Conservation (phyloP, 2,329 filamentous ascomycete species). For the Fusarium illudens region DNA sequence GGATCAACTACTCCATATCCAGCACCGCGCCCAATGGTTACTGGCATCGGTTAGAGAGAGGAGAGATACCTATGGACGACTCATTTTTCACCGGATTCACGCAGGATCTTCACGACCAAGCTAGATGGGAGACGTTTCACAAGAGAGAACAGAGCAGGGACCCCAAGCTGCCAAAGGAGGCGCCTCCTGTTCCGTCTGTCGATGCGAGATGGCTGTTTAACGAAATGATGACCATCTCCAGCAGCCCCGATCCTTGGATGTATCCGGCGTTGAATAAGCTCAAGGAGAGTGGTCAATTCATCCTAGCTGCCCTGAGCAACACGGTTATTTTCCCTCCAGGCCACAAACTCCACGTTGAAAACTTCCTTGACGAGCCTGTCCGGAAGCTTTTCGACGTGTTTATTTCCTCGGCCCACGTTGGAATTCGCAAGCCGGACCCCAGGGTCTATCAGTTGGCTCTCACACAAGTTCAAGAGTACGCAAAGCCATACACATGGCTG, state of each 20-base stretch:
- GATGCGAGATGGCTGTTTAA: constrained; percentile 85
- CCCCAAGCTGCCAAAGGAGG: constrained; percentile 48
- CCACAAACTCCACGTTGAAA: constrained; percentile 69
- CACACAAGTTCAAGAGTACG: constrained; percentile 69
- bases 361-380: constrained; percentile 65
- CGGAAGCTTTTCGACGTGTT: constrained; percentile 83
- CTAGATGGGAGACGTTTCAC: constrained; percentile 76
- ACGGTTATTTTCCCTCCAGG: constrained; percentile 85
- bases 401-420: constrained; percentile 84
- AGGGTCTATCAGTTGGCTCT: constrained; percentile 82
- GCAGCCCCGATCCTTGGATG: constrained; percentile 84
- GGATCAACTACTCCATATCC: constrained; percentile 91
- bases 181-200: constrained; percentile 74
- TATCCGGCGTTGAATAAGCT: constrained; percentile 80
- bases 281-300: constrained; percentile 68
- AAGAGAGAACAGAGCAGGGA: constrained; percentile 52
- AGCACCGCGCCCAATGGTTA: constrained; percentile 78
- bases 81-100: constrained; percentile 81
- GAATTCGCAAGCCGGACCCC: constrained; percentile 86
- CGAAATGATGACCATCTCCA: constrained; percentile 84
- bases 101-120: constrained; percentile 71
- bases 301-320: constrained; percentile 87
- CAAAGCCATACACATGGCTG: constrained; percentile 58
- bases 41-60: constrained; percentile 90
- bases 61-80: constrained; percentile 78